Evolutionary conservation across 1,284 basidiomycete genomes (phyloP).

Genomic region (Apiotrichum veenhuisii): DNA sequence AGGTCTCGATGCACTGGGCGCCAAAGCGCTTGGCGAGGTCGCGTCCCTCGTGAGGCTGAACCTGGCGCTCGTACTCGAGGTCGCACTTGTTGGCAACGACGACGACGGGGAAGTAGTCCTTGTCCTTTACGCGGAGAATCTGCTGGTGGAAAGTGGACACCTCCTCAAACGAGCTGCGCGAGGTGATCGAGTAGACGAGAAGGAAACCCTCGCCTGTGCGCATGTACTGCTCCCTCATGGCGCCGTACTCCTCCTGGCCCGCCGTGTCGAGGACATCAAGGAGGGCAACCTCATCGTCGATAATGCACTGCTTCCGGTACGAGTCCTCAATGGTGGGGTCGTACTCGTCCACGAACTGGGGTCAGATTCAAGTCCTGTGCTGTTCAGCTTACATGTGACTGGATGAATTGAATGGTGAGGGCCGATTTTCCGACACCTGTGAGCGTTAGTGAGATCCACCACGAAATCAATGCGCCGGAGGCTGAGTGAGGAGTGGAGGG

Average conservation of each 20-base stretch:
- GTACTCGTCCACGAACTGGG: slow-evolving; percentile 90
- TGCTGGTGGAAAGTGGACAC: slow-evolving; percentile 98
- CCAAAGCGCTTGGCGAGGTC: slow-evolving; percentile 95
- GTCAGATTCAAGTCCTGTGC: neutral
- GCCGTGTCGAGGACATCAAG: slow-evolving; percentile 98
- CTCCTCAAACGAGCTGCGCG: slow-evolving; percentile 95
- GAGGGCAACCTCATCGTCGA: slow-evolving; percentile 95
- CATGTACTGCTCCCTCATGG: slow-evolving; percentile 52
- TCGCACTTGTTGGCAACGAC: slow-evolving; percentile 99
- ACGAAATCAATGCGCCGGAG: neutral
- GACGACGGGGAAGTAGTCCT: slow-evolving; percentile 95
- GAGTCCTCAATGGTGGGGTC: slow-evolving; percentile 61
- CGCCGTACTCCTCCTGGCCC: slow-evolving; percentile 96
- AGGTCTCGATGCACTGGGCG: slow-evolving; percentile 97
- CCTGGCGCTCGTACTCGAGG: slow-evolving; percentile 95
- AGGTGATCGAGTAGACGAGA: slow-evolving; percentile 94
- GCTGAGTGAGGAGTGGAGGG: neutral
- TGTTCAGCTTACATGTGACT: slow-evolving; percentile 52
- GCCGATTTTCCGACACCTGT: slow-evolving; percentile 89
- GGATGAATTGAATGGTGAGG: slow-evolving; percentile 96
- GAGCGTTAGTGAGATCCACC: slow-evolving; percentile 1
- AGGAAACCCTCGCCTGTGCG: slow-evolving; percentile 88
- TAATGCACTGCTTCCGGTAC: slow-evolving; percentile 91
- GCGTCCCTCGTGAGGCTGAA: slow-evolving; percentile 95
- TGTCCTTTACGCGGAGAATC: slow-evolving; percentile 86